Evolutionary conservation across 2,329 filamentous ascomycete genomes (phyloP).

Genomic region (Aspergillus ruber): DNA sequence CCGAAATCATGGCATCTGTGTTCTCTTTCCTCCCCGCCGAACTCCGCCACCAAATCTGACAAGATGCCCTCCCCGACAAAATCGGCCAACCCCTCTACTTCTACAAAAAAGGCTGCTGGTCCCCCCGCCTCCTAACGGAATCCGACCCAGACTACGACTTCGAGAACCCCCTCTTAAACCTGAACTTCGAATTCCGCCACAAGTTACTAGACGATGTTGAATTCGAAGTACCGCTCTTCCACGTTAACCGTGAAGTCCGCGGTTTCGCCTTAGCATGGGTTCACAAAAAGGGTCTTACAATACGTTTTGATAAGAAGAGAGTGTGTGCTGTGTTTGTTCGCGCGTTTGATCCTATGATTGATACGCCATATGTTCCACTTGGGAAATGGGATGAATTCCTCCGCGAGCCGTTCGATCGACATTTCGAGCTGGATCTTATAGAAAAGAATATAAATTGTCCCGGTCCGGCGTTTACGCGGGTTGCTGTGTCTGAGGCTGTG

Average conservation of each 20-base stretch:
- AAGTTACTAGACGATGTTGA: slow-evolving; percentile 5
- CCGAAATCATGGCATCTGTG: neutral
- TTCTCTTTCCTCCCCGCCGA: slow-evolving; percentile 5
- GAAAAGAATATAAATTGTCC: neutral
- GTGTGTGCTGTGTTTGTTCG: neutral
- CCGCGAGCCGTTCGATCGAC: neutral
- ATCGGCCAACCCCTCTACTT: slow-evolving; percentile 6
- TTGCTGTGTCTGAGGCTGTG: neutral
- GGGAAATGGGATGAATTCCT: neutral
- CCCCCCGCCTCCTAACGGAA: slow-evolving; percentile 4
- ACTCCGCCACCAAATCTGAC: slow-evolving; percentile 8
- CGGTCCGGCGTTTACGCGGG: neutral
- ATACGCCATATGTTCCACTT: neutral
- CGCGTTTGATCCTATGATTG: neutral
- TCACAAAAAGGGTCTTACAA: slow-evolving; percentile 6
- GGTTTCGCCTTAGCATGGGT: slow-evolving; percentile 10
- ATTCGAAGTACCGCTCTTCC: slow-evolving; percentile 12
- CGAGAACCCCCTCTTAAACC: slow-evolving; percentile 4
- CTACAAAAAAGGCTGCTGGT: slow-evolving; percentile 13
- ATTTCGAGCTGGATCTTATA: neutral
- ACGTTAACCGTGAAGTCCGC: slow-evolving; percentile 16
- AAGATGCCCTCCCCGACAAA: slow-evolving; percentile 4
- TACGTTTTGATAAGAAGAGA: neutral
- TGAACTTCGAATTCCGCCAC: slow-evolving; percentile 10
- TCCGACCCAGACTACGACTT: slow-evolving; percentile 7